Percentiles rank a stretch among this genome's conserved stretches.
These are phyloP conservation scores for Aegilops longissima DNA, from an alignment of 176 grass and related monocot species.

Conservation along the genomic window DNA sequence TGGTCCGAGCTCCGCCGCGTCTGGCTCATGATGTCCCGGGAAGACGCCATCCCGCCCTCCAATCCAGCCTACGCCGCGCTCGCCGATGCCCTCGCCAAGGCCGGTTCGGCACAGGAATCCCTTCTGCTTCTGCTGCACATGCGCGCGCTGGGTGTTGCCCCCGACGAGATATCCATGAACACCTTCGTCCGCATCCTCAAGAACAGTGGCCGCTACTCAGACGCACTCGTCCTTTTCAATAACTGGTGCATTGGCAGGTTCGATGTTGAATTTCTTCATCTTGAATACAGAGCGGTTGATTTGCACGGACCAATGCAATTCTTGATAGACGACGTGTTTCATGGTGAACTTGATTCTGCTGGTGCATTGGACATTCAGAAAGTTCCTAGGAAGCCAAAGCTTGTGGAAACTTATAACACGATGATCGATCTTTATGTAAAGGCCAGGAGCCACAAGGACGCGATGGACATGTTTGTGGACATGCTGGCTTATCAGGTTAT, in stretches of 20 bases:
- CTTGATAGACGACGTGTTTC: slow-evolving; percentile 45
- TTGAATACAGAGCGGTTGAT: slow-evolving; percentile 38
- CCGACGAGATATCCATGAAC: slow-evolving; percentile 69
- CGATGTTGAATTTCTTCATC: slow-evolving; percentile 51
- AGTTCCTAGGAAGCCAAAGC: slow-evolving; percentile 37
- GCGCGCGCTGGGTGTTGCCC: slow-evolving; percentile 39
- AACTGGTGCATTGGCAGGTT: slow-evolving; percentile 59
- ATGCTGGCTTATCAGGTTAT: slow-evolving; percentile 45
- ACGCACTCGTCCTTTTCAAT: slow-evolving; percentile 46
- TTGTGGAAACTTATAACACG: slow-evolving; percentile 56
- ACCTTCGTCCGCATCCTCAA: slow-evolving; percentile 70
- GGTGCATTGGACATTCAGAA: neutral
- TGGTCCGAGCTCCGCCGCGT: slow-evolving; percentile 49
- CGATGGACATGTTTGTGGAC: slow-evolving; percentile 46
- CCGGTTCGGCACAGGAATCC: slow-evolving; percentile 42
- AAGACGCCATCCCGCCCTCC: slow-evolving; percentile 43
- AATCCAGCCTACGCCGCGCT: slow-evolving; percentile 63
- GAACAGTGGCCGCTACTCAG: slow-evolving; percentile 40
- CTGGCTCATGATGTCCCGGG: slow-evolving; percentile 47
- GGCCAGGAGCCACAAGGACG: slow-evolving; percentile 50
- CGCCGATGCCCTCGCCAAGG: slow-evolving; percentile 66
- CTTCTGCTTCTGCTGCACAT: slow-evolving; percentile 69
- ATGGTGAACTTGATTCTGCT: slow-evolving; percentile 5
- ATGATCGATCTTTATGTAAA: slow-evolving; percentile 78
- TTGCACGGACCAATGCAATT: slow-evolving; percentile 39